Evolutionary conservation across 306 rosid genomes (phyloP), one percentile per base, ranked within the genome.

Genomic region (Rosa rugosa): DNA sequence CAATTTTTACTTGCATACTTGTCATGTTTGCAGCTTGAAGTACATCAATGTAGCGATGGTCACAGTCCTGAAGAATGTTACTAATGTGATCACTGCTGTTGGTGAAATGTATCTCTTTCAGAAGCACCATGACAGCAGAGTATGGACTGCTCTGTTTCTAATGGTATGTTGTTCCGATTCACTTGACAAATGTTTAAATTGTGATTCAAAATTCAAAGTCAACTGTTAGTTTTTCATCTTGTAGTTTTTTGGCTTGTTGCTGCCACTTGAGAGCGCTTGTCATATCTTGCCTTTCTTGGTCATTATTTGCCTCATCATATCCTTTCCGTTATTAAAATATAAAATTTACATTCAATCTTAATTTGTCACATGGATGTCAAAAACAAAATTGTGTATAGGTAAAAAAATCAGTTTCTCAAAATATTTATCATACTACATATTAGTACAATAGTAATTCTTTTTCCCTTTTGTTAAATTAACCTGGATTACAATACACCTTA

Each of bases 31-130:
- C 98, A 96, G 99, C 86, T 90, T 96, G 90, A 96, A 85, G 90
- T 93, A 96, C 89, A 96, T 93, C 82, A 96, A 96, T 83, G 97
- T 96, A 53, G 99, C 98, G 31, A 96, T 96, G 99, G 98, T 96
- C 88, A 96, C 98, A 12, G 92, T 96, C 84, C 85, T 96, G 88
- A 96, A 96, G 90, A 96, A 96, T 80, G 97, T 93, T 83, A 91
- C 99, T 65, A 96, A 96, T 84, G 98, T 96, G 85, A 93, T 96
- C 79, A 96, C 99, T 10, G 99, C 99, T 67, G 53, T 96, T 51
- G 99, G 99, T 49, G 99, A 96, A 83, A 96, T 96, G 96, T 93
- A 93, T 84, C 73, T 96, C 69, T 96, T 96, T 82, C 87, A 79
- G 71, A 96, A 96, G 96, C 93, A 91, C 66, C 99, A 96, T 2